Evolutionary conservation across 768 basidiomycete genomes (phyloP).

Genomic region (Phylloporus sp.): DNA sequence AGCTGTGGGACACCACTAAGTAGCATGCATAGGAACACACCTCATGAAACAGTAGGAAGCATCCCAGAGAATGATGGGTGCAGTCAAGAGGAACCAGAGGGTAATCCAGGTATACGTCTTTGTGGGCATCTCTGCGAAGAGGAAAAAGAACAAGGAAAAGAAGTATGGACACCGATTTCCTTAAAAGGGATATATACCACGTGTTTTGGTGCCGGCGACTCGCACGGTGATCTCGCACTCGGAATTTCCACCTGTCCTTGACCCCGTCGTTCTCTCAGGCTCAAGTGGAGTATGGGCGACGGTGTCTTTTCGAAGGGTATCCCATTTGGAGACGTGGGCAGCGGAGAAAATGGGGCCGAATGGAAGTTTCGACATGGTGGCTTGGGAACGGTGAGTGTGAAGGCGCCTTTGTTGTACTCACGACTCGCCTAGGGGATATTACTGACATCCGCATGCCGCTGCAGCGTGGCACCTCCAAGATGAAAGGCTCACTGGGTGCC

Average conservation of each 20-base stretch:
- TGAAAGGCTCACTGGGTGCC: not conserved
- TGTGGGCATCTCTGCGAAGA: conserved; percentile 36
- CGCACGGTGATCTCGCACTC: not conserved
- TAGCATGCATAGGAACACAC: conserved; percentile 29
- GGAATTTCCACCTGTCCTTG: too few relatives aligned
- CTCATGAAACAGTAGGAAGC: conserved; percentile 76
- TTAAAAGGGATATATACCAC: not conserved
- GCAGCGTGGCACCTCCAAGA: conserved; percentile 7
- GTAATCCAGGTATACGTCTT: conserved; percentile 56
- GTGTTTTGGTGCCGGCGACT: not conserved
- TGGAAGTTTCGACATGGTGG: conserved; percentile 15
- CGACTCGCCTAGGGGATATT: not conserved
- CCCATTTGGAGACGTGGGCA: conserved; percentile 28
- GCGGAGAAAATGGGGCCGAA: conserved; percentile 30
- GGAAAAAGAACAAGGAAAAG: too few relatives aligned
- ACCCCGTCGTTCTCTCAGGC: not conserved
- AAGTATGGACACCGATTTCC: not conserved
- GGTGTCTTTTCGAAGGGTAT: conserved; percentile 8
- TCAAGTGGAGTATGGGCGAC: not conserved
- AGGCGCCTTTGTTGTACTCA: not conserved
- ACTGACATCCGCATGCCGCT: conserved; percentile 3
- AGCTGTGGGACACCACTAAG: not conserved
- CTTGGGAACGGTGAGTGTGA: not conserved
- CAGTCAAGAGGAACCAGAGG: conserved; percentile 58
- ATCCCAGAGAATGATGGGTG: conserved; percentile 68